These are phyloP conservation scores for Cicer judaicum DNA, from an alignment of 306 rosid genomes.

Conservation along the genomic window DNA sequence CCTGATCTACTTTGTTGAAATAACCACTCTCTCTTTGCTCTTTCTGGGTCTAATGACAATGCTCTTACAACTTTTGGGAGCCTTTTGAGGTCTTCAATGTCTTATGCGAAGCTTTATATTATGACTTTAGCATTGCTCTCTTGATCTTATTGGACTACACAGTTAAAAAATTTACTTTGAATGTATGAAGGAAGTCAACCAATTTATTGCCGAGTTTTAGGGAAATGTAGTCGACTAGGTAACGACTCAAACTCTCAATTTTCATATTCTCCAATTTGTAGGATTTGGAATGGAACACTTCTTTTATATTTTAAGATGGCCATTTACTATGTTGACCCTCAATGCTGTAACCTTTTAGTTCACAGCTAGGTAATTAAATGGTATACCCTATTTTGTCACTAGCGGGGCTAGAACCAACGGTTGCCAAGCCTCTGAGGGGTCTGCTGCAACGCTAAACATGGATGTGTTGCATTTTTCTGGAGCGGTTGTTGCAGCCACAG, in stretches of 20 bases:
- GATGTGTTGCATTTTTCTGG: neutral
- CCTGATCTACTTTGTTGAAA: slow-evolving; percentile 16
- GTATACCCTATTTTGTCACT: neutral
- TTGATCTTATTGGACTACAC: neutral
- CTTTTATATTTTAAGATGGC: too few relatives aligned
- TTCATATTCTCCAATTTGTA: neutral
- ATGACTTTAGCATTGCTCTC: slow-evolving; percentile 19
- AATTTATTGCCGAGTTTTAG: slow-evolving; percentile 1
- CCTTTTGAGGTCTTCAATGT: neutral
- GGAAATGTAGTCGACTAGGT: neutral
- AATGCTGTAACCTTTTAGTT: neutral
- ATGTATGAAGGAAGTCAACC: neutral
- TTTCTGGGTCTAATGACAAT: neutral
- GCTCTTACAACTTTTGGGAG: neutral
- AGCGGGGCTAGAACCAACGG: neutral
- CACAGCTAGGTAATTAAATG: neutral
- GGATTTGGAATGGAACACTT: neutral
- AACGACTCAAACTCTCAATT: slow-evolving; percentile 3
- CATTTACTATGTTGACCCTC: neutral
- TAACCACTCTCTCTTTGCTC: neutral
- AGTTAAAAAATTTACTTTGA: neutral
- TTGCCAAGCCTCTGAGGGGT: neutral
- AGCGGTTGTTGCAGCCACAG: neutral
- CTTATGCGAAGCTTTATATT: neutral
- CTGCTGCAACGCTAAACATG: neutral